These are phyloP conservation scores for Citrus australasica DNA, from an alignment of 345 rosid genomes.

Conservation along the genomic window DNA sequence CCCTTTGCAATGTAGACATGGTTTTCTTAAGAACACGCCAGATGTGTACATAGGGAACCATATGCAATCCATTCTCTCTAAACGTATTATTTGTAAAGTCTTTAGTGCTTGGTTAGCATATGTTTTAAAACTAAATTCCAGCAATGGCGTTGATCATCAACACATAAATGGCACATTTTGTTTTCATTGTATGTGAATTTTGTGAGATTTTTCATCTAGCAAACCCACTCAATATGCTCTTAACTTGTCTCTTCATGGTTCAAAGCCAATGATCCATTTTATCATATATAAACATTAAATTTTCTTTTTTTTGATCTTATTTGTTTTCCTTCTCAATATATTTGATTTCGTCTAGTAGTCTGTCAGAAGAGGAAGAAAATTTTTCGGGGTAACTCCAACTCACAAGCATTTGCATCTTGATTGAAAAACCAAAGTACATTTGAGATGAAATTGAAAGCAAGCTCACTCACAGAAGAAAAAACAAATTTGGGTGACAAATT, in stretches of 20 bases:
- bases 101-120: too few relatives aligned
- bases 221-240: neutral
- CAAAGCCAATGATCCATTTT: neutral
- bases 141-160: neutral
- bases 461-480: slow-evolving; percentile 4
- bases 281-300: neutral
- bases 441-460: slow-evolving; percentile 1
- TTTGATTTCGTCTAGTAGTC: neutral
- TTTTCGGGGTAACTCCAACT: neutral
- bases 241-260: neutral
- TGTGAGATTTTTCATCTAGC: neutral
- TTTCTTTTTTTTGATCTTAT: too few relatives aligned
- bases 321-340: neutral
- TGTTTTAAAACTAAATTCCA: neutral
- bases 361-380: neutral
- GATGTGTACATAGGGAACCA: neutral
- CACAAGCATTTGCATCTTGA: neutral
- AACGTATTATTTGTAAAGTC: too few relatives aligned
- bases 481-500: slow-evolving; percentile 5
- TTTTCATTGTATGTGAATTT: neutral
- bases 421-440: neutral
- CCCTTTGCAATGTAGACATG: too few relatives aligned
- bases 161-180: neutral
- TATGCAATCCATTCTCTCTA: neutral
- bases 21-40: too few relatives aligned